Evolutionary conservation across 2,329 filamentous ascomycete genomes (phyloP).

Genomic region (Penicillium digitatum): DNA sequence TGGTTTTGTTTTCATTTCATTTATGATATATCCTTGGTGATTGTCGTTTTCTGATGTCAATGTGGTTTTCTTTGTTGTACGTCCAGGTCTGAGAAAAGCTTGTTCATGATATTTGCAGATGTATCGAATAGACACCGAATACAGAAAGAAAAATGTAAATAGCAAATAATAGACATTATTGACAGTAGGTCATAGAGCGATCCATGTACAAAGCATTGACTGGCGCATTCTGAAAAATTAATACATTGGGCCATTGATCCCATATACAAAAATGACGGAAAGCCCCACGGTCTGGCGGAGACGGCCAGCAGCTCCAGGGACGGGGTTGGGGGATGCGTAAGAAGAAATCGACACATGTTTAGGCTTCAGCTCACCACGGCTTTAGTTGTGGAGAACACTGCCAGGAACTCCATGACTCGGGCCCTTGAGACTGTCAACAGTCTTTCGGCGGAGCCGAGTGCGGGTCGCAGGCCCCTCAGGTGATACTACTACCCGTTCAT

Average conservation of each 20-base stretch:
- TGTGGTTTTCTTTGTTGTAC: background rate
- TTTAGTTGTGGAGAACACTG: constrained; percentile 39
- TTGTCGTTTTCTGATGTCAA: background rate
- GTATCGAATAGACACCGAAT: background rate
- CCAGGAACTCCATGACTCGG: constrained; percentile 39
- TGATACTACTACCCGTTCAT: constrained; percentile 26
- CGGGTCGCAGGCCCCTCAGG: constrained; percentile 24
- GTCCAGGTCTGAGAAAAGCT: background rate
- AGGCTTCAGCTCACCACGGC: constrained; percentile 10
- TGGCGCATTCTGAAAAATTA: constrained; percentile 30
- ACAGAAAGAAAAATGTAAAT: background rate
- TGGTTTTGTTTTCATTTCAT: background rate
- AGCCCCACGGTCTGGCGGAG: constrained; percentile 23
- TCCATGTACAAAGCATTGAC: constrained; percentile 26
- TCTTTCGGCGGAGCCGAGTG: constrained; percentile 38
- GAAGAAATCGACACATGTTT: constrained; percentile 13
- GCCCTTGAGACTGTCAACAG: constrained; percentile 36
- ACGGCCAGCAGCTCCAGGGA: constrained; percentile 33
- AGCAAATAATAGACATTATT: constrained; percentile 23
- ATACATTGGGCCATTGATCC: constrained; percentile 28
- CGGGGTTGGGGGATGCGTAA: constrained; percentile 15
- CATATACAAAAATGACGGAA: constrained; percentile 16
- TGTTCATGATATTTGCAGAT: background rate
- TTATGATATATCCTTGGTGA: background rate
- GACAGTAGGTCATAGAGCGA: constrained; percentile 21